Evolutionary conservation across 139 green algal genomes (phyloP).

Genomic region (Diplosphaera chodatii): DNA sequence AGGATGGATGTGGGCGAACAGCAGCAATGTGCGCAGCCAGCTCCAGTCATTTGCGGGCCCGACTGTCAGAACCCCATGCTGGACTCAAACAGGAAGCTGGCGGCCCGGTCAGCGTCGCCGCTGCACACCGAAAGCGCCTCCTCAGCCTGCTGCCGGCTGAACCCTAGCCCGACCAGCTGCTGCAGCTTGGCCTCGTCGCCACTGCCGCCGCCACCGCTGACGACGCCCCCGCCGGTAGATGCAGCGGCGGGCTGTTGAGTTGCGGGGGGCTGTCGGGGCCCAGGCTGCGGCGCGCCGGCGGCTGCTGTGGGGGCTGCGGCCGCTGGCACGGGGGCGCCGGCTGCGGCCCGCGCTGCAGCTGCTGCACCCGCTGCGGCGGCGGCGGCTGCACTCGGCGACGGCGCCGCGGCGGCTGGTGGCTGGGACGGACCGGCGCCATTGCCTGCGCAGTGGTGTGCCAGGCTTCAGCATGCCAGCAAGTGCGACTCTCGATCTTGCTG

Average conservation of each 20-base stretch:
- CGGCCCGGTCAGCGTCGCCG: slow-evolving; percentile 69
- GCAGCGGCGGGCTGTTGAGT: not conserved
- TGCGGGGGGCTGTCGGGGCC: slow-evolving; percentile 10
- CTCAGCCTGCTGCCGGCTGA: slow-evolving; percentile 34
- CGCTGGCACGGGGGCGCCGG: not conserved
- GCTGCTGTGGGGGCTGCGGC: too few species aligned
- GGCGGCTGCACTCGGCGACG: too few species aligned
- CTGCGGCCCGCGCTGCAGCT: not conserved
- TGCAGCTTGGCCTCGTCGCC: slow-evolving; percentile 50
- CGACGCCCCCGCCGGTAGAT: not conserved
- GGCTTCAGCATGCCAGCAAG: too few species aligned
- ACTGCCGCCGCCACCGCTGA: too few species aligned
- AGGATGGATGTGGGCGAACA: too few species aligned
- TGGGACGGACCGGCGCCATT: too few species aligned
- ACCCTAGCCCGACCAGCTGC: slow-evolving; percentile 57
- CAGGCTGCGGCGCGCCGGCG: not conserved
- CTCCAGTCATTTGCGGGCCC: too few species aligned
- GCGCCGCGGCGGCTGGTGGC: too few species aligned
- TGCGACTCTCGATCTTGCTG: too few species aligned
- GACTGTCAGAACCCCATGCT: slow-evolving; percentile 8
- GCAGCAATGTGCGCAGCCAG: too few species aligned
- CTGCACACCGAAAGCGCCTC: slow-evolving; percentile 48
- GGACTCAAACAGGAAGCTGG: slow-evolving; percentile 56
- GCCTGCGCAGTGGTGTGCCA: too few species aligned
- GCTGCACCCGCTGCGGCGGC: too few species aligned